Conservation (phyloP, 2,329 filamentous ascomycete species). For the Kalmusia sp. region DNA sequence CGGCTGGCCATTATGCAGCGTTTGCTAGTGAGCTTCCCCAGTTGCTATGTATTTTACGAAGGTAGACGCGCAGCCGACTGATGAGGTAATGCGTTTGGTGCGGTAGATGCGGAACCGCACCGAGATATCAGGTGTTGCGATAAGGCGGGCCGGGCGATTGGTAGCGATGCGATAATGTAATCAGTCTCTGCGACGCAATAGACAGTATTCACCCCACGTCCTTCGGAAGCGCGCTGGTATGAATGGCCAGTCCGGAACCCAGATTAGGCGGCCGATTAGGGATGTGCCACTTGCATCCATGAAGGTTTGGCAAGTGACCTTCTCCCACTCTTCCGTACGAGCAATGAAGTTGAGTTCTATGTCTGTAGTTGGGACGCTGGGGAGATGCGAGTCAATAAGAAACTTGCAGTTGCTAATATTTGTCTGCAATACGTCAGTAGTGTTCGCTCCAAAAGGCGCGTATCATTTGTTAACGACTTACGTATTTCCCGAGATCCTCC, state of each 20-base stretch:
- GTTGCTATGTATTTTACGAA: neutral
- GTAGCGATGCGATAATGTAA: neutral
- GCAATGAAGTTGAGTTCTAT: constrained; percentile 82
- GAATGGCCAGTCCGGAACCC: constrained; percentile 75
- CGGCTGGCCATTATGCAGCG: constrained; percentile 1
- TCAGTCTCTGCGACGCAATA: constrained; percentile 65
- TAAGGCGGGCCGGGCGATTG: neutral
- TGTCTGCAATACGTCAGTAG: constrained; percentile 52
- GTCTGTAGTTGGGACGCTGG: constrained; percentile 63
- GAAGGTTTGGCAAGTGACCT: constrained; percentile 77
- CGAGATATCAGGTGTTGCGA: neutral
- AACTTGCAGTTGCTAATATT: constrained; percentile 79
- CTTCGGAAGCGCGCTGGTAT: constrained; percentile 74
- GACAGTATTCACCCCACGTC: constrained; percentile 88
- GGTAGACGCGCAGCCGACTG: neutral
- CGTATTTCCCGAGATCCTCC: constrained; percentile 88
- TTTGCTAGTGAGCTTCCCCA: constrained; percentile 8
- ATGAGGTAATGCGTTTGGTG: constrained; percentile 4
- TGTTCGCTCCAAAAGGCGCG: neutral
- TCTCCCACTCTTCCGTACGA: constrained; percentile 78
- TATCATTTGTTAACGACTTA: no score
- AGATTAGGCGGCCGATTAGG: constrained; percentile 77
- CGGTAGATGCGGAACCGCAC: neutral
- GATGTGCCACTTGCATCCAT: constrained; percentile 80
- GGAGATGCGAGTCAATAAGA: constrained; percentile 86